Evolutionary conservation across 345 rosid genomes (phyloP), one percentile per base, ranked within the genome.

Genomic region (Lumnitzera littorea): DNA sequence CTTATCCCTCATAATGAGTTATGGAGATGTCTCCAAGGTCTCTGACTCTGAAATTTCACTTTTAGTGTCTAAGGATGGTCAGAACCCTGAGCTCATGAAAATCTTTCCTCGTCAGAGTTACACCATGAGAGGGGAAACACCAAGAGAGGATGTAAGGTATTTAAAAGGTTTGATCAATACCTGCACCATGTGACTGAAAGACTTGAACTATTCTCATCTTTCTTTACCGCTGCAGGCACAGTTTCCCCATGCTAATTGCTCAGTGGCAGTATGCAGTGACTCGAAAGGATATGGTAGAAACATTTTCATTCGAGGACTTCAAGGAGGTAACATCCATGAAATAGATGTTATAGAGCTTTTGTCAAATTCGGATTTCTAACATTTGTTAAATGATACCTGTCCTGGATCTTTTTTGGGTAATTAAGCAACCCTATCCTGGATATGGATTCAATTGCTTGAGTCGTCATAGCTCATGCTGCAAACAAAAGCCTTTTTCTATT

Each of bases 261-360:
- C 96, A 94, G 64, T 86, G 85, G 87, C 99, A 90, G 65, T 55
- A 83, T 72, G 99, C 74, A 23, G 97, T 90, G 13, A 90, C 96
- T 58, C 89, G 97, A 62, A 80, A 74, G 64, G 97, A 94, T 78
- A 65, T 69, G 58, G 88, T 80, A 50, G 74, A 83, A 58, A 67
- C 73, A 15, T 83, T 81, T 66, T 84, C 89, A 46, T 88, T 86
- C 57, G 76, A 84, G 66, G 90, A 84, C 56, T 74, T 88, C 20
- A 84, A 80, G 67, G 78, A 83, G 95, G 97, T 86, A 83, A 10
- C 23, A 2, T 12, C 51, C 55, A 57, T 20, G 17, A 24, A 57
- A 10, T 46, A 36, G 43, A 36, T 36, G 43, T 6, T 36, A 36
- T 36, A 36, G 11, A 36, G 9, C 7, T 36, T 5, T 36, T 36